Evolutionary conservation across 164 flowering plant species (phyloP), one percentile per base, ranked within the genome.

Genomic region (Dillenia suffruticosa): DNA sequence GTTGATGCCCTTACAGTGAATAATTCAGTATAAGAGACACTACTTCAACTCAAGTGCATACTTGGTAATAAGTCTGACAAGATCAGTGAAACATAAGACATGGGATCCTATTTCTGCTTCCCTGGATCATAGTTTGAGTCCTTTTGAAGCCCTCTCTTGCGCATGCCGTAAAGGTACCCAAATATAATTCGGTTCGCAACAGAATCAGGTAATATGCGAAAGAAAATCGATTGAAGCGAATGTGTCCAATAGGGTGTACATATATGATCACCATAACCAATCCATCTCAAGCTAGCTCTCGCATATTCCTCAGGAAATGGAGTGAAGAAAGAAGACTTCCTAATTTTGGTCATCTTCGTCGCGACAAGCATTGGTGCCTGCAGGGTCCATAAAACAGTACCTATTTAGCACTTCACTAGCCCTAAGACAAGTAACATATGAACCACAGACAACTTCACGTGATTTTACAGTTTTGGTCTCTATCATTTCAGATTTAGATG

Each of bases 281-380:
- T 50, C 52, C 52, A 14, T 7, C 52, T 14, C 7, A 12, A 10
- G 8, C 16, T 17, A 10, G 52, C 52, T 12, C 13, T 14, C 2
- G 12, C 52, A 50, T 50, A 50, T 12, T 10, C 52, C 13, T 71
- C 74, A 13, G 74, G 58, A 44, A 79, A 74, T 52, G 79, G 73
- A 54, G 66, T 51, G 55, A 78, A 72, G 10, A 75, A 56, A 48
- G 76, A 67, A 51, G 65, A 2, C 63, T 24, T 64, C 65, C 51
- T 74, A 43, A 74, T 44, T 32, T 54, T 50, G 16, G 74, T 14
- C 79, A 78, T 75, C 68, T 75, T 78, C 11, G 82, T 78, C 44
- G 82, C 73, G 44, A 67, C 70, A 9, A 69, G 61, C 54, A 71
- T 17, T 2, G 77, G 73, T 3, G 64, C 45, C 76, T 64, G 66